Evolutionary conservation across 495 filamentous ascomycete species (phyloP).

Genomic region (Amorphotheca resinae): DNA sequence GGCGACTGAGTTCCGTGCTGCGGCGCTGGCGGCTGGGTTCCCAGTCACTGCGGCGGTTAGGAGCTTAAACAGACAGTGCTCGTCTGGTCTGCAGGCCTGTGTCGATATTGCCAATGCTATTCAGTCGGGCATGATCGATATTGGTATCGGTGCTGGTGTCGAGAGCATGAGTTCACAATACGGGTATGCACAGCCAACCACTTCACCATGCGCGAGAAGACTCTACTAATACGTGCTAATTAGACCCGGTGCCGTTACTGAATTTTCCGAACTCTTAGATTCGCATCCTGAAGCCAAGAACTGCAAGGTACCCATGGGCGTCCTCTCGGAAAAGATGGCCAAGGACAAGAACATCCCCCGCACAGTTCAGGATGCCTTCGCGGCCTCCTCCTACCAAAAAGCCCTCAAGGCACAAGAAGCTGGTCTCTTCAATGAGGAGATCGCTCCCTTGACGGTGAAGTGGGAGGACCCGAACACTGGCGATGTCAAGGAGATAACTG

Average conservation of each 20-base stretch:
- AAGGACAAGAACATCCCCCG: slow-evolving; percentile 65
- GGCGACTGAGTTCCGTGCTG: slow-evolving; percentile 92
- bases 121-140: slow-evolving; percentile 78
- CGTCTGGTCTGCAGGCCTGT: slow-evolving; percentile 75
- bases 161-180: slow-evolving; percentile 95
- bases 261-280: slow-evolving; percentile 90
- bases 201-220: too few species aligned
- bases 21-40: slow-evolving; percentile 83
- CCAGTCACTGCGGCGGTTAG: slow-evolving; percentile 72
- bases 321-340: slow-evolving; percentile 90
- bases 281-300: slow-evolving; percentile 71
- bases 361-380: slow-evolving; percentile 72
- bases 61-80: slow-evolving; percentile 85
- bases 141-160: slow-evolving; percentile 92
- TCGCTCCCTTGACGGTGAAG: slow-evolving; percentile 72
- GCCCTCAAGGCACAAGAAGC: slow-evolving; percentile 72
- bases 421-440: slow-evolving; percentile 89
- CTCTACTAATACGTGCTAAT: too few species aligned
- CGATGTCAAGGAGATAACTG: slow-evolving; percentile 74
- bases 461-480: slow-evolving; percentile 80
- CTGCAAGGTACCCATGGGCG: slow-evolving; percentile 98
- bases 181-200: slow-evolving; percentile 54
- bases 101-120: slow-evolving; percentile 91
- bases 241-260: slow-evolving; percentile 77
- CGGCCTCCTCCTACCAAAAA: slow-evolving; percentile 81